Base-by-base conservation (phyloP, 352 stramenopile species). In the Pythium rhizo-oryzae region DNA sequence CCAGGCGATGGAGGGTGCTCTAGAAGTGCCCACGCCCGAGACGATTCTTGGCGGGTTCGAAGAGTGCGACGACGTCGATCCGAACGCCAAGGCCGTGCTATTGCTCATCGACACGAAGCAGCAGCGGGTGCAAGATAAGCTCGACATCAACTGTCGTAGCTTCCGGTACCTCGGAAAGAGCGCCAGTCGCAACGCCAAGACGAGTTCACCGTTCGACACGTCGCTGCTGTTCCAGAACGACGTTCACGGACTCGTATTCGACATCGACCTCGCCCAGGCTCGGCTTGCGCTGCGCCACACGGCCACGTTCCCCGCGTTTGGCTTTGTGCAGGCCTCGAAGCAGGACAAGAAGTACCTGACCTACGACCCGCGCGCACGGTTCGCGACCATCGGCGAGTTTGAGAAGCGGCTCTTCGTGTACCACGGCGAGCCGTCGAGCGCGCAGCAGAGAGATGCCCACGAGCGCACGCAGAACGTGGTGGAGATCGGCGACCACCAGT, bases 251-350 rank as follows among this genome's bases (percentile, higher is more conserved):
- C 58, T 93, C 21, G 69, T 96, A 30, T 96, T 85, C 69, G 69
- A 78, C 19, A 25, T 87, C n/a, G 59, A 72, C 37, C 51, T 75
- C 1, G 54, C 52, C 6, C 33, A 61, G n/a, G 43, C 55, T 39
- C 71, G 62, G 30, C 41, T 91, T 9, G 35, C 49, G 11, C 68
- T 94, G 23, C 41, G 25, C 0, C 87, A 96, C 47, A 65, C 71
- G 24, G 60, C 77, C 18, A 92, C 86, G 8, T 73, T 94, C 19
- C 86, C 82, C 56, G 88, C 88, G 0, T 94, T 96, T 51, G 88
- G 85, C 2, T 96, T 92, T 41, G 88, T 96, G 3, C 88, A 96
- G 66, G 88, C 88, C 16, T 96, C 88, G 47, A 96, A 96, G 72
- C 84, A 93, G 58, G 83, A 94, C 61, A 94, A 94, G 62, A 96